Base-by-base conservation (phyloP, 768 basidiomycete genomes). In the Russula brevipes region DNA sequence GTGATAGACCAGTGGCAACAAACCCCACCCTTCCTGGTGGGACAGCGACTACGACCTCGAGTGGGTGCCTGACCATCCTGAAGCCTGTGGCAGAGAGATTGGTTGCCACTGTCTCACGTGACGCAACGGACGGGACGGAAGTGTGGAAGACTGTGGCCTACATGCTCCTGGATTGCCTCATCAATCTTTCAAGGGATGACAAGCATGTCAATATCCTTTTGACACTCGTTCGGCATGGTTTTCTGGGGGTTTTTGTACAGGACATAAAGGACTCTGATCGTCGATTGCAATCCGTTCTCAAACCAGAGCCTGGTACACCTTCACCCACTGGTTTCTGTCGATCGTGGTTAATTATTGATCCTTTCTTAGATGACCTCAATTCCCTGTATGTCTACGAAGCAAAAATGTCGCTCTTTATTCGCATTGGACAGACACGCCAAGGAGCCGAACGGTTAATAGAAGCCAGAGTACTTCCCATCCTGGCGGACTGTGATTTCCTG, bases 81-180 rank as follows among this genome's bases (percentile, higher is more conserved):
- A 88, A 86, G 68, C 75, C 80, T 5, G 79, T 78, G 41, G 79
- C 88, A 69, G 95, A 96, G 58, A 81, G 88, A 5, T 75, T 98
- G 19, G 79, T 94, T 0, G 75, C 84, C 0, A 80, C 85, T 42
- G 78, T 96, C 44, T 85, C 91, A 24, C 81, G 92, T n/a, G 96
- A 98, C 70, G 94, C 94, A 1, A 89, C 92, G 58, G 94, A 97
- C 66, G 95, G 94, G 7, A 86, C 91, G 17, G 94, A 98, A 73
- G 91, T 98, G 2, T 98, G 96, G 96, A 92, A 92, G 75, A 95
- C 94, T 3, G 85, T 98, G 16, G 91, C 95, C 9, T 98, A 94
- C 72, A 89, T 94, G 79, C 78, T 94, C 3, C 78, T 98, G 47
- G 92, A 95, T 69, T 86, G 89, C 0, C 79, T 95, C 8, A 81